Evolutionary conservation across 2,329 filamentous ascomycete genomes (phyloP).

Genomic region (Dothistroma pini): DNA sequence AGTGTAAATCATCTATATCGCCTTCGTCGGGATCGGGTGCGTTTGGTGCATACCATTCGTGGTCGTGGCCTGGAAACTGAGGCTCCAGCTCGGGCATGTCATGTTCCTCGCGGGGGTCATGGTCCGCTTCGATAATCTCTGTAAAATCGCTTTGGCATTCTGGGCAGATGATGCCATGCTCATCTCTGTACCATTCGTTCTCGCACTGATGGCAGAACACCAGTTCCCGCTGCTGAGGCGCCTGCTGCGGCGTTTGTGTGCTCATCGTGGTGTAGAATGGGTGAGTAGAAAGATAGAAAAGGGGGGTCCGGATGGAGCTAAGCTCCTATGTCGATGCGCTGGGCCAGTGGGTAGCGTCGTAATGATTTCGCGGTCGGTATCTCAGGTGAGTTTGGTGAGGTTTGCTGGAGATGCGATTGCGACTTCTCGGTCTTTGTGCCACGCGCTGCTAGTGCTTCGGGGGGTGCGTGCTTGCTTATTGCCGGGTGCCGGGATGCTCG

Average conservation of each 20-base stretch:
- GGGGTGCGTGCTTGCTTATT: not conserved
- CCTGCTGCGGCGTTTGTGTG: slow-evolving; percentile 18
- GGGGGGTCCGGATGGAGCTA: slow-evolving; percentile 11
- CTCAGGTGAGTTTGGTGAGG: not conserved
- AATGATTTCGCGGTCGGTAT: not conserved
- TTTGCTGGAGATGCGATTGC: slow-evolving; percentile 4
- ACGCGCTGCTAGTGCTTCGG: not conserved
- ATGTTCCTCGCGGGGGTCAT: slow-evolving; percentile 57
- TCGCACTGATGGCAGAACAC: slow-evolving; percentile 82
- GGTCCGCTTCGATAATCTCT: slow-evolving; percentile 65
- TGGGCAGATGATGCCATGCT: slow-evolving; percentile 68
- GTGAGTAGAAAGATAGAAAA: not conserved
- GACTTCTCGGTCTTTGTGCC: slow-evolving; percentile 1
- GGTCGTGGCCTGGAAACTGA: slow-evolving; percentile 26
- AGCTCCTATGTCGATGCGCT: slow-evolving; percentile 11
- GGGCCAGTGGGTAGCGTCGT: not conserved
- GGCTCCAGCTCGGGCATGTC: slow-evolving; percentile 14
- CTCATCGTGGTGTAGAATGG: slow-evolving; percentile 9
- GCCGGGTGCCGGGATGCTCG: not conserved
- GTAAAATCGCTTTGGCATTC: slow-evolving; percentile 73
- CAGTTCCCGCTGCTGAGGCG: slow-evolving; percentile 55
- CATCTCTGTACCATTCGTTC: slow-evolving; percentile 74
- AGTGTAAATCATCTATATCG: slow-evolving; percentile 36
- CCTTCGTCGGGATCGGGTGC: slow-evolving; percentile 49
- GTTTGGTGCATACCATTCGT: slow-evolving; percentile 35